A percentile compares a stretch with the other conserved stretches of the same genome.
phyloP scores from a whole-genome alignment of 2,329 filamentous ascomycete genomes.

The Verticillium tricorpus region DNA sequence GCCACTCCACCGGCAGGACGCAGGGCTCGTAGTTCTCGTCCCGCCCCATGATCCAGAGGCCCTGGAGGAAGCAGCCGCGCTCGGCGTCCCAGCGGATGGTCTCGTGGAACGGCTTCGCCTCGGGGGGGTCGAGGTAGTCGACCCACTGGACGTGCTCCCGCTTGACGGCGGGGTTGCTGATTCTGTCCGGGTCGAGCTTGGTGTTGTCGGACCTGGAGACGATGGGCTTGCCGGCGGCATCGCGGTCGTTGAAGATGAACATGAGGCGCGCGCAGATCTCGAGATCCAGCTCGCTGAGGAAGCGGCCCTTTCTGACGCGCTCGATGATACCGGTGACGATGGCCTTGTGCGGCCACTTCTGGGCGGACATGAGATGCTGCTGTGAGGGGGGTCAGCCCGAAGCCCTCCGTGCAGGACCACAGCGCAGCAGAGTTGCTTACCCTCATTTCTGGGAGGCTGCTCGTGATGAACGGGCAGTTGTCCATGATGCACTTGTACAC shows the following conservation, averaged over 20 bases:
- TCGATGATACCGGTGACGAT: background rate
- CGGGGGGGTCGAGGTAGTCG: conserved; percentile 7
- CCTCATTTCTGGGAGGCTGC: background rate
- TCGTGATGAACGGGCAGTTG: background rate
- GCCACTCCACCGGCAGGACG: background rate
- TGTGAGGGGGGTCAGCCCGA: background rate
- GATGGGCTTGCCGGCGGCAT: conserved; percentile 9
- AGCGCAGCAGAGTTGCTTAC: background rate
- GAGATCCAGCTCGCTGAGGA: conserved; percentile 9
- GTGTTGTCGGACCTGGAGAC: conserved; percentile 10
- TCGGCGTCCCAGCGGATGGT: background rate
- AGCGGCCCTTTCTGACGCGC: conserved; percentile 6
- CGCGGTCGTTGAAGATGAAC: conserved; percentile 12
- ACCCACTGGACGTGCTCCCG: conserved; percentile 12
- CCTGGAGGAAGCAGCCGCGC: background rate
- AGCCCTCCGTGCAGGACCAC: background rate
- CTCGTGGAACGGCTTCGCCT: background rate
- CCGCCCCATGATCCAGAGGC: background rate
- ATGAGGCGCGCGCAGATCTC: conserved; percentile 10
- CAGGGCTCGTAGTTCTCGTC: background rate
- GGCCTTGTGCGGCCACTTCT: background rate
- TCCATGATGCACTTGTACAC: background rate
- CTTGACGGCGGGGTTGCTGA: conserved; percentile 8
- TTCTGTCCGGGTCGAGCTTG: conserved; percentile 7
- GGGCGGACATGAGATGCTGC: background rate